Percentiles rank a stretch among this genome's conserved stretches.
Conservation (phyloP, 208 protist species). For the Leishmania arabica region DNA sequence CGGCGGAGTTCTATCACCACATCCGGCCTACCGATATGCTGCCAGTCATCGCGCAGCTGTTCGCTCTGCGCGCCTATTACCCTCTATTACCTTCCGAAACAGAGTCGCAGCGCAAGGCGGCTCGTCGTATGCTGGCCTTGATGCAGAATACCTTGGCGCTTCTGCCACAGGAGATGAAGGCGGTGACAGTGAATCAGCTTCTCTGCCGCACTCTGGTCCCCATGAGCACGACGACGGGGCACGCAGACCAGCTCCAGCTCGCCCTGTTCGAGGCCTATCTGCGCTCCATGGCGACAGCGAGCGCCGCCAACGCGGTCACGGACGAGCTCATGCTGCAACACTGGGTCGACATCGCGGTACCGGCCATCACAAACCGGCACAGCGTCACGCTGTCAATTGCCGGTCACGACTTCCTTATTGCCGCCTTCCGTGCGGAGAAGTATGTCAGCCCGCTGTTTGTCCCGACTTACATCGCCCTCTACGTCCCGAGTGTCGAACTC, state of each 20-base stretch:
- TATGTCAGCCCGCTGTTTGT: slow-evolving; percentile 72
- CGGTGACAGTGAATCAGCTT: slow-evolving; percentile 28
- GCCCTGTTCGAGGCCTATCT: slow-evolving; percentile 74
- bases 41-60: slow-evolving; percentile 44
- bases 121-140: slow-evolving; percentile 18
- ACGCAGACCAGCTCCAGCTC: slow-evolving; percentile 51
- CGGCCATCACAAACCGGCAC: slow-evolving; percentile 41
- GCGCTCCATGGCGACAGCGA: slow-evolving; percentile 52
- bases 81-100: slow-evolving; percentile 15
- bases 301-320: slow-evolving; percentile 54
- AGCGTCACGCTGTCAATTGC: slow-evolving; percentile 51
- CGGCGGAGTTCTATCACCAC: slow-evolving; percentile 29
- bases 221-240: slow-evolving; percentile 17
- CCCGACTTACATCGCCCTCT: slow-evolving; percentile 70
- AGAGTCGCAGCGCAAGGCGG: slow-evolving; percentile 23
- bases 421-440: slow-evolving; percentile 59
- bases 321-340: slow-evolving; percentile 60
- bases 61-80: slow-evolving; percentile 52
- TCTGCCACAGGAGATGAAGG: slow-evolving; percentile 46
- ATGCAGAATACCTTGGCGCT: slow-evolving; percentile 31
- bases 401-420: slow-evolving; percentile 71
- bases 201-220: slow-evolving; percentile 28
- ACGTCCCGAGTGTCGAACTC: slow-evolving; percentile 41
- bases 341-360: slow-evolving; percentile 65
- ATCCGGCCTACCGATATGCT: slow-evolving; percentile 32